Base-by-base conservation (phyloP, 495 filamentous ascomycete species). In the Penicillium samsonianum region DNA sequence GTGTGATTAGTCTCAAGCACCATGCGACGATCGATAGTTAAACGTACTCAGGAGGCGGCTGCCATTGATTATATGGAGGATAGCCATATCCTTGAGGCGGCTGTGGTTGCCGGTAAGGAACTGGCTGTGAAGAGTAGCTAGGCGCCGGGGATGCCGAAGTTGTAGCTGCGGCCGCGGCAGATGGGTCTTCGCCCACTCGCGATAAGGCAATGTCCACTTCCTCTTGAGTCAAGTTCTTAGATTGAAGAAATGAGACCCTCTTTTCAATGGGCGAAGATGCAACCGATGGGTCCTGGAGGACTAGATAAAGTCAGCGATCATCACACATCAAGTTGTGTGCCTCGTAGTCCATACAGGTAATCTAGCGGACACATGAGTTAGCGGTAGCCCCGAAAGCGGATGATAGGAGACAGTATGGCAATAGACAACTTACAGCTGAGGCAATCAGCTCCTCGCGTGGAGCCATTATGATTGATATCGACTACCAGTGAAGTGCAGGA, bases 171-270 rank as follows among this genome's bases (percentile, higher is more conserved):
- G 58, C 63, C 26, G 78, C 61, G 45, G 73, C 64, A 43, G 79
- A 67, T n/a, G 81, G 65, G 56, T 82, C 77, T 55, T 87, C 81
- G 30, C 85, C 84, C 38, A 82, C 84, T 59, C 93, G 83, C 40
- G 89, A 84, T 53, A 99, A 82, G 19, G 94, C 89, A 35, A 84
- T 75, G 67, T 91, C 90, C 55, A 99, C 86, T 73, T 99, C 94
- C 73, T 98, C 92, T 73, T 91, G 90, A 3, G 93, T 97, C 16
- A 99, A 82, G 67, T 98, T 97, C 73, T 99, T 99, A 0, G 93
- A 96, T 69, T 93, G 89, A 19, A 99, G 82, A 63, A 99, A 99
- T 14, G 91, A 88, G 53, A 97, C 80, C 54, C 90, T 84, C 74
- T 95, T 96, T 61, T 98, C 95, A 53, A 96, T 76, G n/a, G 95